A percentile compares a stretch with the other conserved stretches of the same genome.
Evolutionary conservation across 78 protist genomes (phyloP).

Genomic region (Isochrysis galbana): DNA sequence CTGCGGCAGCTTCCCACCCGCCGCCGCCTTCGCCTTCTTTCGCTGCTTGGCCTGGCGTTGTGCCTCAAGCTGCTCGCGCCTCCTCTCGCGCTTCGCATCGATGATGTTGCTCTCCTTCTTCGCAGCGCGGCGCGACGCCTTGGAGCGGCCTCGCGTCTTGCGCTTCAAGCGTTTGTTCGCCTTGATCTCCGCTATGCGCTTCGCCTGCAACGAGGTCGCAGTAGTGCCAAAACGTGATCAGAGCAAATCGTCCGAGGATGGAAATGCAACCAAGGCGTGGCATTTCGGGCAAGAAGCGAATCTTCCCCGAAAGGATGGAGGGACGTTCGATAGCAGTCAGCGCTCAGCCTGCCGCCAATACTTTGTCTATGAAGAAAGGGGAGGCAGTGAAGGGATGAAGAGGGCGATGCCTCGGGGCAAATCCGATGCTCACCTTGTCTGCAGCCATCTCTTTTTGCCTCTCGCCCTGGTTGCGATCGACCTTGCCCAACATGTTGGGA

Average conservation of each 20-base stretch:
- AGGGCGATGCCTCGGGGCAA: no score
- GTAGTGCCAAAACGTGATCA: no score
- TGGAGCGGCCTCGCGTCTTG: conserved; percentile 18
- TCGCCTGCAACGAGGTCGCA: not conserved
- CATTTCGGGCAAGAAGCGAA: no score
- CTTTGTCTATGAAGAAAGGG: no score
- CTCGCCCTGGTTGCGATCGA: not conserved
- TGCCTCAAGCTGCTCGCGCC: not conserved
- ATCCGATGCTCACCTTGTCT: no score
- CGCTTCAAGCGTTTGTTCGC: no score
- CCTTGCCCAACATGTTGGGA: not conserved
- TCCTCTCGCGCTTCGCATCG: not conserved
- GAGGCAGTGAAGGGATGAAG: no score
- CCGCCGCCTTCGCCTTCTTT: not conserved
- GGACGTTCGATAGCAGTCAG: no score
- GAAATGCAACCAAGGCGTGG: no score
- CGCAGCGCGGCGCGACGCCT: not conserved
- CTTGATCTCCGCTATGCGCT: not conserved
- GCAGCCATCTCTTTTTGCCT: not conserved
- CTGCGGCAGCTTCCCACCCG: not conserved
- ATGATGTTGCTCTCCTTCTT: conserved; percentile 4
- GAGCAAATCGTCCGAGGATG: no score
- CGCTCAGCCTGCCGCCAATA: not conserved
- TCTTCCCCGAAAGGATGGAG: no score
- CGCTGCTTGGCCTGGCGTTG: not conserved